Evolutionary conservation across 139 green algal species (phyloP), one percentile per base, ranked within the genome.

Genomic region (Asterochloris sp.): DNA sequence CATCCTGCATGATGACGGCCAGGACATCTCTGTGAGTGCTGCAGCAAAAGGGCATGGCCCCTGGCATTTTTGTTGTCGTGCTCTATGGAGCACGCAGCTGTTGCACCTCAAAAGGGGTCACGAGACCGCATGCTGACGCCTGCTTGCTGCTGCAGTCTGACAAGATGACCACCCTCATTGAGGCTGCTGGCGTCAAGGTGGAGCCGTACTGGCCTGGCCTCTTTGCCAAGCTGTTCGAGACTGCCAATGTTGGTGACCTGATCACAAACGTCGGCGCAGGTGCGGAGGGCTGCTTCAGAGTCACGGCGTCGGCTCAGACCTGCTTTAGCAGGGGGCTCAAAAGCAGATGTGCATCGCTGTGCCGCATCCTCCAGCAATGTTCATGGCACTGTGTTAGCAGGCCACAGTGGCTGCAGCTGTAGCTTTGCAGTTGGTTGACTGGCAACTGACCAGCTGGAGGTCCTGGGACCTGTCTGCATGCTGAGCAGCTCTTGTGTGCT

Each of bases 131-230:
- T 23, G 4, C n/a, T 75, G 63, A 28, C 13, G 54, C 11, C 38
- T 86, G 9, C 12, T 69, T 17, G 24, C 73, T 19, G 1, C 23
- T 78, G 82, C 89, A 94, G 91, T 90, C 91, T 71, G 96, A 99
- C 79, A 98, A 98, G 94, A 97, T 99, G 82, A 88, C 82, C 83
- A 93, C 92, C 78, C 86, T 99, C 67, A 83, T 95, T 67, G 96
- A 97, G 91, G 95, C 96, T 26, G 96, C 96, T 21, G 92, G 91
- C 78, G 84, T 99, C 69, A 94, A 86, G 23, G 92, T 99, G 12
- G 97, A 99, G 93, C 90, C 94, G 64, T 99, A 98, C 95, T 99
- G 95, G 96, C 94, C 97, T 74, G 78, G 75, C 74, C 92, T 99
- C 84, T 99, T 98, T 85, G 95, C 95, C 88, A 99, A 98, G 94